A percentile compares a stretch with the other conserved stretches of the same genome.
These are phyloP conservation scores for Tolypocladium amazonense DNA, from an alignment of 2,329 filamentous ascomycete species.

Conservation along the genomic window DNA sequence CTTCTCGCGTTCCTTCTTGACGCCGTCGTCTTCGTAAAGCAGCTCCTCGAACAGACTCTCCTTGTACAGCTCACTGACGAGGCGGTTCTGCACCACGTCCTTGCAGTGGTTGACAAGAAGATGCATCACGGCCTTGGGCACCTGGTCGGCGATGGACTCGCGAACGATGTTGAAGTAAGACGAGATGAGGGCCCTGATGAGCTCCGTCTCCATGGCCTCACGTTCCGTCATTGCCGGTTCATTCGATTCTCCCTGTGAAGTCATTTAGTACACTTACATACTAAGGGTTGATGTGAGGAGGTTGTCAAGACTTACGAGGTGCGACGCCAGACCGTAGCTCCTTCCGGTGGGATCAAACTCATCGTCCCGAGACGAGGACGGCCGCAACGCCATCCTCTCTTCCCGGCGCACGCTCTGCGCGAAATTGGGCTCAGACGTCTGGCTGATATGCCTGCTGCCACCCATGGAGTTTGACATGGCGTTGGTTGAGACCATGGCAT, in stretches of 20 bases:
- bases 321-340: slow-evolving; percentile 33
- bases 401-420: slow-evolving; percentile 73
- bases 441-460: slow-evolving; percentile 58
- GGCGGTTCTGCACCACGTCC: slow-evolving; percentile 91
- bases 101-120: slow-evolving; percentile 97
- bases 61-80: slow-evolving; percentile 93
- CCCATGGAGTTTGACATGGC: slow-evolving; percentile 16
- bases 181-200: slow-evolving; percentile 91
- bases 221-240: slow-evolving; percentile 89
- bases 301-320: slow-evolving; percentile 42
- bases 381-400: slow-evolving; percentile 43
- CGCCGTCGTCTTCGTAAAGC: slow-evolving; percentile 91
- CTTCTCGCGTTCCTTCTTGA: slow-evolving; percentile 97
- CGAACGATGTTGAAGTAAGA: slow-evolving; percentile 99
- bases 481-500: slow-evolving; percentile 24
- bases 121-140: slow-evolving; percentile 98
- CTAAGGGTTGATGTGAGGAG: not conserved
- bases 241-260: slow-evolving; percentile 42
- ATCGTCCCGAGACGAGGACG: slow-evolving; percentile 30
- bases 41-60: slow-evolving; percentile 85
- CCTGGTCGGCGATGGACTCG: slow-evolving; percentile 96
- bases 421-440: slow-evolving; percentile 70
- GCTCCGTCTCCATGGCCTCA: slow-evolving; percentile 93
- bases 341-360: slow-evolving; percentile 31
- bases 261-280: slow-evolving; percentile 1